Conservation (phyloP, 2,329 filamentous ascomycete genomes). For the Coleophoma cylindrospora region DNA sequence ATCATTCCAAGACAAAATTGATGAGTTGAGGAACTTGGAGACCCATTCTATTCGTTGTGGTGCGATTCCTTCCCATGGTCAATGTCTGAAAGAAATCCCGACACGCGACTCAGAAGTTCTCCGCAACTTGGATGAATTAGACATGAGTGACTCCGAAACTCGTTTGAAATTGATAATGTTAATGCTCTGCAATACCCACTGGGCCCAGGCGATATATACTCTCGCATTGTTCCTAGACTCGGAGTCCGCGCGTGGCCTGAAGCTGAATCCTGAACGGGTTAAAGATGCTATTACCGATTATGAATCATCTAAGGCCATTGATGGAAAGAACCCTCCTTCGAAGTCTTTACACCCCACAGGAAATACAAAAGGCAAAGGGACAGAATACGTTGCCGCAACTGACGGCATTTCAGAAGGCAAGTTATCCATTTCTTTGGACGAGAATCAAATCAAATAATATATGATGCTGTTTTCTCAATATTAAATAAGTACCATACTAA, state of each 20-base stretch:
- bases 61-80: conserved; percentile 2
- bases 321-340: neutral
- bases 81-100: conserved; percentile 4
- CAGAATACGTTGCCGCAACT: neutral
- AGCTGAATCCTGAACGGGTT: conserved; percentile 2
- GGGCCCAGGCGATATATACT: conserved; percentile 6
- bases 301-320: conserved; percentile 3
- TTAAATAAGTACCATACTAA: neutral
- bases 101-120: conserved; percentile 2
- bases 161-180: conserved; percentile 5
- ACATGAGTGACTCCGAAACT: conserved; percentile 2
- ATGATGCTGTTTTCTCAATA: neutral
- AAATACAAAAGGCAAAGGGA: neutral
- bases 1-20: conserved; percentile 4
- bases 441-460: neutral
- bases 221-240: conserved; percentile 7
- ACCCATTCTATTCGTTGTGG: conserved; percentile 1
- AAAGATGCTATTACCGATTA: conserved; percentile 5
- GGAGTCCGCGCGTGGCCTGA: conserved; percentile 3
- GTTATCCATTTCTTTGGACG: neutral
- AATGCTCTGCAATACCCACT: conserved; percentile 6
- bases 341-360: neutral
- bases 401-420: neutral
- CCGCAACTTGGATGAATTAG: conserved; percentile 3
- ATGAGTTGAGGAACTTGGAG: conserved; percentile 2